A percentile compares a stretch with the other conserved stretches of the same genome.
Evolutionary conservation across 495 filamentous ascomycete species (phyloP).

Genomic region (Neurospora cerealis): DNA sequence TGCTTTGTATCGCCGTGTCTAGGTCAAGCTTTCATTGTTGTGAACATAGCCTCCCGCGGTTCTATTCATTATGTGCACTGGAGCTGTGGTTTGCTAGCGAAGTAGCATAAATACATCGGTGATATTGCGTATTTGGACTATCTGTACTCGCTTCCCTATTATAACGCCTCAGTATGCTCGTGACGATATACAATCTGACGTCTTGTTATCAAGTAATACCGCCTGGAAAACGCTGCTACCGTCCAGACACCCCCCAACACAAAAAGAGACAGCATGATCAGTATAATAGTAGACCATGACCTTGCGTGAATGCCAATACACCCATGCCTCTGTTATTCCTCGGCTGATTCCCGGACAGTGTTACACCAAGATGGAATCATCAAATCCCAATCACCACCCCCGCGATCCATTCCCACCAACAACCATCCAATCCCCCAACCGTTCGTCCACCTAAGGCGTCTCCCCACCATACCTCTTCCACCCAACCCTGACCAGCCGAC

Average conservation of each 20-base stretch:
- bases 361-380: neutral
- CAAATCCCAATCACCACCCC: neutral
- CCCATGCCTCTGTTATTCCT: neutral
- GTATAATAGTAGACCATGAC: neutral
- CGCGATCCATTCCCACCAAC: neutral
- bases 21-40: neutral
- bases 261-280: neutral
- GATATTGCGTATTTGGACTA: neutral
- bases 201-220: neutral
- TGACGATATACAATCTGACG: neutral
- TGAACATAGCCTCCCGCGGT: no score
- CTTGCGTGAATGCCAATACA: neutral
- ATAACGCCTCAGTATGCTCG: neutral
- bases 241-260: neutral
- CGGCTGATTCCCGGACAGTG: neutral
- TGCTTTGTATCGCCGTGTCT: neutral
- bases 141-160: neutral
- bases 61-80: no score
- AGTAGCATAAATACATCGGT: neutral
- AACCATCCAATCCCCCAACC: neutral
- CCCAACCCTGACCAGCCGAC: slow-evolving; percentile 54
- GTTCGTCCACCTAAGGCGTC: neutral
- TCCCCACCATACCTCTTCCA: slow-evolving; percentile 66
- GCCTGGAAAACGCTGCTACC: neutral
- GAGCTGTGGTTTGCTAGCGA: neutral